Evolutionary conservation across 1,139 yeast genomes (phyloP).

Genomic region (Sugiyamaella sp.): DNA sequence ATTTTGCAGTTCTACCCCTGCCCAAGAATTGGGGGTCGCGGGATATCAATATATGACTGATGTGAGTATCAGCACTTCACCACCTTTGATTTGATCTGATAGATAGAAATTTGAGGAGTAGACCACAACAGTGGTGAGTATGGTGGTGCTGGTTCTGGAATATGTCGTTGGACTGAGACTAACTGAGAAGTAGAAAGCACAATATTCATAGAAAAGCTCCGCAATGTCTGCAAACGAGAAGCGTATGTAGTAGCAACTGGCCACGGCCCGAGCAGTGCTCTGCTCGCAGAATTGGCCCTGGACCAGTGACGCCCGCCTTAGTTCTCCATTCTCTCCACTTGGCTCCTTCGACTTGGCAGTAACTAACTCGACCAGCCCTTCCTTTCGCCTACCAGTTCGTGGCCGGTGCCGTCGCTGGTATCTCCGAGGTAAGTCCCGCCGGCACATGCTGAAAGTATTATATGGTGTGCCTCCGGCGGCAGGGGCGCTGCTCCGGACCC

Average conservation of each 20-base stretch:
- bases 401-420: slow-evolving; percentile 97
- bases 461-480: too few species aligned
- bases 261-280: background rate
- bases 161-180: background rate
- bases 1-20: background rate
- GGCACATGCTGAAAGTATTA: too few species aligned
- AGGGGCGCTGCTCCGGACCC: too few species aligned
- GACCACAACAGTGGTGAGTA: background rate
- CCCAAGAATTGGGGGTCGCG: slow-evolving; percentile 10
- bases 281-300: too few species aligned
- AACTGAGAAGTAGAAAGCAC: slow-evolving; percentile 3
- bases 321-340: too few species aligned
- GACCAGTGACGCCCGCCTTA: too few species aligned
- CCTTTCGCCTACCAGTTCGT: slow-evolving; percentile 91
- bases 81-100: slow-evolving; percentile 5
- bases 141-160: background rate
- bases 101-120: background rate
- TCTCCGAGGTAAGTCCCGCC: slow-evolving; percentile 64
- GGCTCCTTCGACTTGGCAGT: too few species aligned
- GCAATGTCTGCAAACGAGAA: slow-evolving; percentile 29
- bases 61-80: background rate
- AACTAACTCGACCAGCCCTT: too few species aligned
- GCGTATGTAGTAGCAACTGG: slow-evolving; percentile 24
- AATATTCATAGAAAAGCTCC: too few species aligned
- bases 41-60: slow-evolving; percentile 11